These are phyloP conservation scores for Phylloporus scabripes DNA, from an alignment of 768 basidiomycete species.

Conservation along the genomic window DNA sequence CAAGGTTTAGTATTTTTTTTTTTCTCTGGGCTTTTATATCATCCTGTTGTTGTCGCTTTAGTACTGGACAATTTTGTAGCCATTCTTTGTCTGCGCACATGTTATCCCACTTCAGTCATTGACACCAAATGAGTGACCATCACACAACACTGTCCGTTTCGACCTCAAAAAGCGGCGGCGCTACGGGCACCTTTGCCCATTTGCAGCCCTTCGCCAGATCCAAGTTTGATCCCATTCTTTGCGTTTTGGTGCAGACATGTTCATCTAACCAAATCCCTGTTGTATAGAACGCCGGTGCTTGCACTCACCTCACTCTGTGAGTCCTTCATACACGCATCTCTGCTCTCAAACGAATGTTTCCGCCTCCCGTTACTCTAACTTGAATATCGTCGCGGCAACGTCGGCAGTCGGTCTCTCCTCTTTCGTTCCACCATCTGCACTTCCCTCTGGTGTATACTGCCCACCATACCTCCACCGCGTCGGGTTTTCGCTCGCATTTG, in stretches of 20 bases:
- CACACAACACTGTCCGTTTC: neutral
- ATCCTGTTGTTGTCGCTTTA: conserved; percentile 6
- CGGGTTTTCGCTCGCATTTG: conserved; percentile 41
- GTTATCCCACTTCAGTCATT: neutral
- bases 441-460: conserved; percentile 26
- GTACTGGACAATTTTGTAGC: conserved; percentile 11
- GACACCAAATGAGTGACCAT: conserved; percentile 8
- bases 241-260: neutral
- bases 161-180: neutral
- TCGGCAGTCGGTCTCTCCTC: conserved; percentile 34
- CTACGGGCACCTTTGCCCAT: conserved; percentile 18
- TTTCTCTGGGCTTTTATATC: neutral
- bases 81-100: neutral
- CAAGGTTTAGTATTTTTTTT: neutral
- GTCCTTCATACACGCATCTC: conserved; percentile 3
- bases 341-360: neutral
- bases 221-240: conserved; percentile 24
- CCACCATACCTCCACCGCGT: conserved; percentile 40
- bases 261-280: conserved; percentile 14
- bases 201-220: conserved; percentile 28
- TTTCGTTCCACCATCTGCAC: conserved; percentile 31
- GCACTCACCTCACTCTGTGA: conserved; percentile 33
- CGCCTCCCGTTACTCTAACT: neutral
- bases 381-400: neutral
- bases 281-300: conserved; percentile 26